Conservation (phyloP, 2,329 filamentous ascomycete genomes). For the Talaromyces sp. region DNA sequence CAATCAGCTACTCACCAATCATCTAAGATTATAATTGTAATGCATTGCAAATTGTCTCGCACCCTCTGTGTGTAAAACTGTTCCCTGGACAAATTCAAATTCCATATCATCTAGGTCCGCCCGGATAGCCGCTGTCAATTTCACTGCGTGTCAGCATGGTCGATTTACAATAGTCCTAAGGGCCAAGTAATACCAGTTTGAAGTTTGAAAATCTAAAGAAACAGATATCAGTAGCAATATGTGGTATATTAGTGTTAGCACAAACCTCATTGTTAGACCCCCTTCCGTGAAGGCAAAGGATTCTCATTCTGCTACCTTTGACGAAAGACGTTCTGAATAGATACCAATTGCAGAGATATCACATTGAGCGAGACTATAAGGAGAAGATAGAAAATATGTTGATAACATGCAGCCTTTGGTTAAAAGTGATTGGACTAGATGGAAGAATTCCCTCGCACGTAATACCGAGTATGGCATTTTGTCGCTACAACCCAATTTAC, state of each 20-base stretch:
- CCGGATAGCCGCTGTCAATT: slow-evolving; percentile 10
- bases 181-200: slow-evolving; percentile 2
- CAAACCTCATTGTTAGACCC: slow-evolving; percentile 15
- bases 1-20: not conserved
- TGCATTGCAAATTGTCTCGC: not conserved
- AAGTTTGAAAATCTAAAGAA: slow-evolving; percentile 12
- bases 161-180: not conserved
- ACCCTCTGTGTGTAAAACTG: slow-evolving; percentile 15
- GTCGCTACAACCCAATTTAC: too few relatives aligned
- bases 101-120: slow-evolving; percentile 13
- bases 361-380: not conserved
- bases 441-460: too few relatives aligned
- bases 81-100: slow-evolving; percentile 15
- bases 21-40: not conserved
- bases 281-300: slow-evolving; percentile 14
- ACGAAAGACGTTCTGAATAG: not conserved
- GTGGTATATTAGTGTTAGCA: not conserved
- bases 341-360: not conserved
- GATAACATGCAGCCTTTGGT: not conserved
- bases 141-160: not conserved
- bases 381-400: not conserved
- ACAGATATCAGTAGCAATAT: not conserved
- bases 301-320: slow-evolving; percentile 8
- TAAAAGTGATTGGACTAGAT: too few relatives aligned
- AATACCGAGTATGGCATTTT: too few relatives aligned